phyloP scores from a whole-genome alignment of 2,329 filamentous ascomycete genomes.

The Alternaria metachromatica region DNA sequence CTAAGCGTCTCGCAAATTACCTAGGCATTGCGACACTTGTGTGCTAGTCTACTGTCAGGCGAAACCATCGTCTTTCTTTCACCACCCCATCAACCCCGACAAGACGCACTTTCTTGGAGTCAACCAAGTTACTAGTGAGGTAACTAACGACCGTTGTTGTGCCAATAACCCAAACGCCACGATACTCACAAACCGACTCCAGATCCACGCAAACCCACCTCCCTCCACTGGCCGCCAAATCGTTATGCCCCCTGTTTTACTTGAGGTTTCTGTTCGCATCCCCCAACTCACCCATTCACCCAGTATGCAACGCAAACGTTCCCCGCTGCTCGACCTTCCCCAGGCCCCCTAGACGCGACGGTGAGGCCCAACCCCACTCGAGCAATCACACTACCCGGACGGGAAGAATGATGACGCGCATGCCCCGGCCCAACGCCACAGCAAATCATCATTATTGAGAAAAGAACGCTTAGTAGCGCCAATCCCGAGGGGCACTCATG shows the following conservation, averaged over 20 bases:
- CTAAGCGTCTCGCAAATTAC: too few species aligned
- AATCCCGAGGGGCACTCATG: too few species aligned
- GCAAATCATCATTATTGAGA: too few species aligned
- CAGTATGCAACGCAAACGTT: too few species aligned
- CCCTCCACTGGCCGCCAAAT: too few species aligned
- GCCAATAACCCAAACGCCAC: neutral
- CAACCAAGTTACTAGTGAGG: too few species aligned
- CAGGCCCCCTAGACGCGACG: neutral
- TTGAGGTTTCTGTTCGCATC: too few species aligned
- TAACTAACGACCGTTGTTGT: neutral
- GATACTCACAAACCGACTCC: neutral
- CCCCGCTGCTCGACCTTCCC: too few species aligned
- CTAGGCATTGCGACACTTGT: neutral
- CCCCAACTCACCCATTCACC: too few species aligned
- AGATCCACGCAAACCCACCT: too few species aligned
- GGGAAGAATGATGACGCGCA: neutral
- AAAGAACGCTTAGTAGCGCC: neutral
- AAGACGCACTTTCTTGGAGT: too few species aligned
- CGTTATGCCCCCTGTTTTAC: too few species aligned
- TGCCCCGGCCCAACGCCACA: neutral
- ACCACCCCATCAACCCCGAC: neutral
- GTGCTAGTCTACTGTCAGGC: neutral
- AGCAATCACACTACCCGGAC: neutral
- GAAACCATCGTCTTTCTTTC: neutral
- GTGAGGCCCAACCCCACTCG: neutral